A percentile compares a stretch with the other conserved stretches of the same genome.
Conservation (phyloP, 1,284 basidiomycete genomes). For the Wallemia ichthyophaga region DNA sequence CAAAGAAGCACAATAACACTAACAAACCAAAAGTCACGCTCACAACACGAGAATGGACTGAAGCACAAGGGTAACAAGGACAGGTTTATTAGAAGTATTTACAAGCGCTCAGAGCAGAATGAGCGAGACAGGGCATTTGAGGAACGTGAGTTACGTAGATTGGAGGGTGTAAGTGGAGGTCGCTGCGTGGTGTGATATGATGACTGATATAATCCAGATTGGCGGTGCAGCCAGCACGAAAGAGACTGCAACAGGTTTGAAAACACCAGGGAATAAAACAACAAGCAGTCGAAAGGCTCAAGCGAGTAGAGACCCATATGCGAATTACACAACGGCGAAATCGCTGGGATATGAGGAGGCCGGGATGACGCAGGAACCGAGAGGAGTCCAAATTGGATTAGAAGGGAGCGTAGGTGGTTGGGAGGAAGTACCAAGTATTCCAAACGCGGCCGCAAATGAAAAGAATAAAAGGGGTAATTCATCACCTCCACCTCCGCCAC, state of each 20-base stretch:
- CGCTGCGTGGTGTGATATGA: too few species aligned
- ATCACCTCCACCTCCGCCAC: neutral
- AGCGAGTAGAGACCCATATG: neutral
- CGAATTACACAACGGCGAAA: neutral
- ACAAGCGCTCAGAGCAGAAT: conserved; percentile 67
- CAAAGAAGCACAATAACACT: conserved; percentile 1
- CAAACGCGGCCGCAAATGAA: too few species aligned
- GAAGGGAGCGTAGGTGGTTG: neutral
- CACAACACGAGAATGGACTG: conserved; percentile 74
- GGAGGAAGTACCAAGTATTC: neutral
- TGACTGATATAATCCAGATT: too few species aligned
- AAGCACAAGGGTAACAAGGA: conserved; percentile 85
- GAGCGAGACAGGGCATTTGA: conserved; percentile 65
- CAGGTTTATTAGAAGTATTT: conserved; percentile 62
- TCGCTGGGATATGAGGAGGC: neutral
- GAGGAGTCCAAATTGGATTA: too few species aligned
- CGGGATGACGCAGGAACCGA: neutral
- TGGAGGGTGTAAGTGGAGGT: conserved; percentile 35
- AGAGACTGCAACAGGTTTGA: neutral
- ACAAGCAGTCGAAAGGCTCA: neutral
- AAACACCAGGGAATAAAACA: neutral
- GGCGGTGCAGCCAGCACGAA: neutral
- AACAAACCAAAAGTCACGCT: conserved; percentile 26
- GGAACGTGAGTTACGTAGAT: conserved; percentile 48
- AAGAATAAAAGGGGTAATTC: too few species aligned